phyloP scores from a whole-genome alignment of 441 rosid genomes.

The Manihot esculenta region DNA sequence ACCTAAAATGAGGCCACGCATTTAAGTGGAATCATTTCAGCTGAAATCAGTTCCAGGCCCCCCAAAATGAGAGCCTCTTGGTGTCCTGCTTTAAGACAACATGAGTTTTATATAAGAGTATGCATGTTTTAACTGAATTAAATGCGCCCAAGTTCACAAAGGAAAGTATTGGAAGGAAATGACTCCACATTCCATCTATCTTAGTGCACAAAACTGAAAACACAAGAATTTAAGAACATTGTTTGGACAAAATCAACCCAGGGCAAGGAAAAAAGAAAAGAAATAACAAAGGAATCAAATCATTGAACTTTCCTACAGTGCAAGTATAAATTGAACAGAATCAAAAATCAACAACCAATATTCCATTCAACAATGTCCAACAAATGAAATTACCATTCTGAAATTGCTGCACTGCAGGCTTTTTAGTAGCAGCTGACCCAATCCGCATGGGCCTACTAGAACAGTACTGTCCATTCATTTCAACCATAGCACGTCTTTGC shows the following conservation, averaged over 20 bases:
- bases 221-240: constrained; percentile 30
- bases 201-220: constrained; percentile 42
- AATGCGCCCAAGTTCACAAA: constrained; percentile 59
- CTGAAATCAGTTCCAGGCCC: constrained; percentile 95
- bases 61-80: constrained; percentile 96
- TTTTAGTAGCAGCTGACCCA: constrained; percentile 89
- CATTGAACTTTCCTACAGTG: background rate
- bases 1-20: constrained; percentile 99
- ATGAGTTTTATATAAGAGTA: constrained; percentile 78
- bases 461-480: constrained; percentile 88
- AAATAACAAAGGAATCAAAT: constrained; percentile 3
- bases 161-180: constrained; percentile 64
- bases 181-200: constrained; percentile 45
- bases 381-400: constrained; percentile 48
- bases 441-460: constrained; percentile 88
- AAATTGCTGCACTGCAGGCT: constrained; percentile 59
- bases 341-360: constrained; percentile 16
- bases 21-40: constrained; percentile 95
- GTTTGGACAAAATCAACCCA: constrained; percentile 19
- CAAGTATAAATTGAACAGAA: background rate
- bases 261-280: background rate
- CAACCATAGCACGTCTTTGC: constrained; percentile 80
- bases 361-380: background rate
- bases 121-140: constrained; percentile 55
- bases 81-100: constrained; percentile 98